Evolutionary conservation across 1,139 yeast species (phyloP), one percentile per base, ranked within the genome.

Genomic region (Saccharomyces hybrid): DNA sequence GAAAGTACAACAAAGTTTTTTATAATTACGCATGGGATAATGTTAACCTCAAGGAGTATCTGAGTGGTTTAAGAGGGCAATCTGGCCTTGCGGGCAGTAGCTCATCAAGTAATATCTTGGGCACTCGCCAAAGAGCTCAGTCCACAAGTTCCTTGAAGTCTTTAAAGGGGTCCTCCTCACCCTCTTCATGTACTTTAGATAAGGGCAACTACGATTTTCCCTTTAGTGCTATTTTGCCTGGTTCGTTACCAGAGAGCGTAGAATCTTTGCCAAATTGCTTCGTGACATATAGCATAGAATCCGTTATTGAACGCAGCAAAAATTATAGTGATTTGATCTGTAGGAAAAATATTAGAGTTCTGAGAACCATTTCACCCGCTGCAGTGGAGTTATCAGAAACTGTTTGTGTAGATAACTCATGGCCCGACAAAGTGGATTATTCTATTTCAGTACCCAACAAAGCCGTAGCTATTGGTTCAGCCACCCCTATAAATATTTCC

Each of bases 391-490:
- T 91, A 48, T 79, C 95, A 0, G 98, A 93, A 71, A 89, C 98
- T 0, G 88, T 90, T 61, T 89, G 96, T 0, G 95, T 93, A 26
- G 97, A 89, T 66, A 93, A 93, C 68, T 85, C 93, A 0, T 95
- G 99, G 99, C 98, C 99, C 2, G 75, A 82, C 50, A 93, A 93
- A 69, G 88, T 93, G 49, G 98, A 95, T 64, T 93, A 95, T 70
- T 81, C 91, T 2, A 81, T 93, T 54, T 86, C 88, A 56, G 84
- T 88, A 6, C 98, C 98, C 0, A 78, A 91, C 14, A 85, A 88
- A 66, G 97, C 98, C 0, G 81, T 89, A 38, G 96, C 98, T 0
- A 83, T 93, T 48, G 99, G 99, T 1, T 83, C 96, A 0, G 74
- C 81, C 0, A 77, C 88, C 1, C 88, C 89, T 1, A 78, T 93